Evolutionary conservation across 1,284 basidiomycete genomes (phyloP), one percentile per base, ranked within the genome.

Genomic region (Jaminaea rosea): DNA sequence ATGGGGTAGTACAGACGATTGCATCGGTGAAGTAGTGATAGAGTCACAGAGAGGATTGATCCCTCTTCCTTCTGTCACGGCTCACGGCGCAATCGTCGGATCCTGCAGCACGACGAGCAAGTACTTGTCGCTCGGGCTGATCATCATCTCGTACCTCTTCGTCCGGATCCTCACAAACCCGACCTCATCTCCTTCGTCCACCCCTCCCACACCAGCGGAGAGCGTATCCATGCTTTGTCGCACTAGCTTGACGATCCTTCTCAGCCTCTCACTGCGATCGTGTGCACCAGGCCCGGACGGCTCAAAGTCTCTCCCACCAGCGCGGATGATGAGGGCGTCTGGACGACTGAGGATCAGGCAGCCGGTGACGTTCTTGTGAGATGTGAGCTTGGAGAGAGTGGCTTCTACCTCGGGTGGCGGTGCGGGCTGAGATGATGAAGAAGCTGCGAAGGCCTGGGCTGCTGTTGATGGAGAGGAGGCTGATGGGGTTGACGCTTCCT

Each of bases 271-370:
- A 1, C 61, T 61, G 9, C 65, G 34, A 15, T 54, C 53, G 15
- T 53, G 54, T 0, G 66, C 64, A 11, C 66, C 65, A 1, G 64
- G 64, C 11, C 65, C 65, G 15, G 49, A 56, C 2, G 64, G 66
- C 15, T 69, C 67, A 34, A 69, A 69, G 79, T 56, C 60, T 75
- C 69, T 32, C 0, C 67, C 67, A 3, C 63, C 65, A 29, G 52
- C 58, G 19, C 65, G 51, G 34, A 69, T 69, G n/a, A 69, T 63
- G n/a, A 69, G 46, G 1, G 60, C 63, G 31, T 69, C 67, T 32
- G 64, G 53, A 4, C 67, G 52, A 26, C 56, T 58, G 13, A 69
- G 61, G 19, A 69, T 59, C 10, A 69, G 50, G 27, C 60, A 64
- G 13, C 67, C 67, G 1, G 57, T 46, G 17, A 69, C 67, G 29